Evolutionary conservation across 2,329 filamentous ascomycete genomes (phyloP), one percentile per base, ranked within the genome.

Genomic region (Aureobasidium uvarum): DNA sequence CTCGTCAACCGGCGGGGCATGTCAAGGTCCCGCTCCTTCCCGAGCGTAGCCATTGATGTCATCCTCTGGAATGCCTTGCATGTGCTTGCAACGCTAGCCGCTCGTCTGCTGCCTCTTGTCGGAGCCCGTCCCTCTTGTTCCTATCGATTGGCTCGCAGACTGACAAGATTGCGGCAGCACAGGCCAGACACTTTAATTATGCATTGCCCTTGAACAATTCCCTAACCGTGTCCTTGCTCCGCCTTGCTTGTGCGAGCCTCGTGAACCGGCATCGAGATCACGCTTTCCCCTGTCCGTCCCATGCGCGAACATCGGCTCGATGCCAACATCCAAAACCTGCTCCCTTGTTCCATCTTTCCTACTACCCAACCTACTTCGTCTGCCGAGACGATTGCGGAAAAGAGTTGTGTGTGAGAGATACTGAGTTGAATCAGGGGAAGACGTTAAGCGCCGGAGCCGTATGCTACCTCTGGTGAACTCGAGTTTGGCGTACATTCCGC

Each of bases 401-500:
- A 25, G 14, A 23, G 43, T 60, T 28, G n/a, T 43, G n/a, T 38
- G 31, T 25, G 14, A 18, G 31, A 64, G 52, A 46, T 28, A 18
- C 25, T 56, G 50, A 38, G 50, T 55, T 41, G 51, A 51, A 46
- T 65, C 52, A 55, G 63, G 63, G 39, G 51, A 38, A 20, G 33
- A 48, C 36, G 41, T 64, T 46, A 46, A 64, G 33, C 62, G 50
- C 51, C 52, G 28, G 36, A 41, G 54, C 56, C 56, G 56, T 48
- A 46, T 56, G 62, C 62, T 55, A 56, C 45, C 39, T 43, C 36
- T 65, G 39, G 48, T 45, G 60, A 63, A 63, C 60, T 63, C 60
- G 60, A 63, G 60, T 63, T 63, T 63, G 60, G 60, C 60, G 60
- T 54, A 63, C 60, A 63, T 63, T 63, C 60, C 60, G 60, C 60